These are phyloP conservation scores for Termitomyces heimii DNA, from an alignment of 768 basidiomycete species.

Conservation along the genomic window DNA sequence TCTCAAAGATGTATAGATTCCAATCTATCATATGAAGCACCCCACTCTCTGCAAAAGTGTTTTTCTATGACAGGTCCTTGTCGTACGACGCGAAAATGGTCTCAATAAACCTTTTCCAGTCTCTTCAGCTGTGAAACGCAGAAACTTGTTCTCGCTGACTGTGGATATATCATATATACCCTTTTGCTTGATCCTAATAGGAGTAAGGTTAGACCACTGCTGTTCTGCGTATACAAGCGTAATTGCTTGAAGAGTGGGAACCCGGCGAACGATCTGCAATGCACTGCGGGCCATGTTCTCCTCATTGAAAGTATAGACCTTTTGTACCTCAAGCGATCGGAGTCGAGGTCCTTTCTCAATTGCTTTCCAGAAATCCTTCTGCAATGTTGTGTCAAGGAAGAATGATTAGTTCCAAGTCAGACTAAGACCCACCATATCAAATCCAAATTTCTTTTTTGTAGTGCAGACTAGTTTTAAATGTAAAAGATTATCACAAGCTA, in stretches of 20 bases:
- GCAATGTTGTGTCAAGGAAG: background rate
- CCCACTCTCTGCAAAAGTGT: slow-evolving; percentile 5
- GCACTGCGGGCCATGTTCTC: slow-evolving; percentile 14
- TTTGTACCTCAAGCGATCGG: slow-evolving; percentile 13
- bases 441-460: slow-evolving; percentile 13
- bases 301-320: slow-evolving; percentile 11
- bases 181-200: slow-evolving; percentile 8
- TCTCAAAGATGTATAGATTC: background rate
- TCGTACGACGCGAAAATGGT: slow-evolving; percentile 9
- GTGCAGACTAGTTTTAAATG: slow-evolving; percentile 17
- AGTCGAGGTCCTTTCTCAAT: slow-evolving; percentile 13
- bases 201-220: slow-evolving; percentile 8
- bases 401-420: background rate
- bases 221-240: slow-evolving; percentile 10
- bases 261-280: slow-evolving; percentile 7
- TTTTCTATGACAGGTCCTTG: slow-evolving; percentile 2
- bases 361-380: slow-evolving; percentile 16
- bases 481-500: slow-evolving; percentile 10
- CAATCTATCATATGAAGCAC: background rate
- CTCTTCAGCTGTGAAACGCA: slow-evolving; percentile 12
- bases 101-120: slow-evolving; percentile 7
- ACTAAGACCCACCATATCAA: slow-evolving; percentile 12
- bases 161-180: slow-evolving; percentile 12
- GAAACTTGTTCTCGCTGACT: background rate
- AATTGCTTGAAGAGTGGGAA: slow-evolving; percentile 14